phyloP scores from a whole-genome alignment of 2,329 filamentous ascomycete genomes.

The Diaporthe helianthi region DNA sequence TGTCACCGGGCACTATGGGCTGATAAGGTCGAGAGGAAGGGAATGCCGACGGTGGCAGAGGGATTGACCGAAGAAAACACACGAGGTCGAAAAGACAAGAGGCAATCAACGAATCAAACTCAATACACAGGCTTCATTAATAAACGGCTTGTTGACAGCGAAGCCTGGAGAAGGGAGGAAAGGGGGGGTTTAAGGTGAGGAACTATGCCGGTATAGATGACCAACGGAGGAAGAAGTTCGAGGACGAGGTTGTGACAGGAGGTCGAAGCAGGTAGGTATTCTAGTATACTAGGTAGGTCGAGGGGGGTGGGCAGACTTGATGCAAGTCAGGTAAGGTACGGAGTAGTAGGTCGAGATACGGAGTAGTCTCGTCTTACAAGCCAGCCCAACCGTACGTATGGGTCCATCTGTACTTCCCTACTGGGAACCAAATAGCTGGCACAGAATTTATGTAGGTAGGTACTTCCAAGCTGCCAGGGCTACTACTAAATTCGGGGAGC shows the following conservation, averaged over 20 bases:
- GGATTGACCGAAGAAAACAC: constrained; percentile 27
- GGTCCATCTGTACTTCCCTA: not conserved
- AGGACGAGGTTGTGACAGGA: constrained; percentile 12
- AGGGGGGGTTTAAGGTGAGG: constrained; percentile 9
- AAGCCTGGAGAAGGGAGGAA: constrained; percentile 38
- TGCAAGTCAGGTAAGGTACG: not conserved
- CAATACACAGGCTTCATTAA: constrained; percentile 44
- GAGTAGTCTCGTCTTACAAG: constrained; percentile 1
- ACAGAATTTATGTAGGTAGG: not conserved
- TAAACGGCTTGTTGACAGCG: constrained; percentile 36
- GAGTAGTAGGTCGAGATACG: too few relatives aligned
- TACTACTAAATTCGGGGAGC: not conserved
- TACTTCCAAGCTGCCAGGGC: not conserved
- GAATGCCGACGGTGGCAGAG: constrained; percentile 16
- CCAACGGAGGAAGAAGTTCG: constrained; percentile 2
- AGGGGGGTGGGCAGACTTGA: constrained; percentile 7
- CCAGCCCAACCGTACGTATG: not conserved
- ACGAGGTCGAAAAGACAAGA: constrained; percentile 30
- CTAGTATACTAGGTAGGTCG: constrained; percentile 1
- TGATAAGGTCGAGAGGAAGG: constrained; percentile 14
- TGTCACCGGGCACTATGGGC: not conserved
- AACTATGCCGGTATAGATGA: constrained; percentile 28
- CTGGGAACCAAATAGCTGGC: not conserved
- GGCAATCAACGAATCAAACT: constrained; percentile 35
- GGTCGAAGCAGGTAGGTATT: constrained; percentile 13